Evolutionary conservation across 2,329 filamentous ascomycete genomes (phyloP).

Genomic region (Endoconidiophora laricicola): DNA sequence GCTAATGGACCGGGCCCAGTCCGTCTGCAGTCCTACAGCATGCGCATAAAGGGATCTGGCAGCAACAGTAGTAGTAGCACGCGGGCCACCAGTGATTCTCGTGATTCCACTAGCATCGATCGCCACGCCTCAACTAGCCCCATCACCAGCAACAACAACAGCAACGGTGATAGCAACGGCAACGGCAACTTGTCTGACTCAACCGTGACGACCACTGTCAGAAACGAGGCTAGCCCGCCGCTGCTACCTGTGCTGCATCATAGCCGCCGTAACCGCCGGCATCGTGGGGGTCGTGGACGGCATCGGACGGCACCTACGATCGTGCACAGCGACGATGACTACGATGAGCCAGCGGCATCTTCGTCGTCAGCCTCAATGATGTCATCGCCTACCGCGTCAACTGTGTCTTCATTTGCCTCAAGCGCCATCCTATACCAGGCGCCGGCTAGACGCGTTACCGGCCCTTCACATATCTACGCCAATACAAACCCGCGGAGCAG

Average conservation of each 20-base stretch:
- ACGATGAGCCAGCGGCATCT: slow-evolving; percentile 4
- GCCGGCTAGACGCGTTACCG: too few species aligned
- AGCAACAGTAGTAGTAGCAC: too few species aligned
- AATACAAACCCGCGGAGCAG: background rate
- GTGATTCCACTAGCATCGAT: too few species aligned
- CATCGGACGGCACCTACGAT: background rate
- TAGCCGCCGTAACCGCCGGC: background rate
- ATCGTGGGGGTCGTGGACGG: background rate
- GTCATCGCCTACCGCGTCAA: slow-evolving; percentile 1
- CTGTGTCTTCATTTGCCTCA: too few species aligned
- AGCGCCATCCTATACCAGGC: too few species aligned
- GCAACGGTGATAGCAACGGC: background rate
- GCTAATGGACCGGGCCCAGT: background rate
- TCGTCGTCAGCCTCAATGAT: slow-evolving; percentile 5
- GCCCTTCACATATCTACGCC: too few species aligned
- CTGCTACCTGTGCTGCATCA: background rate
- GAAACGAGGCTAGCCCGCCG: background rate
- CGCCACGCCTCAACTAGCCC: too few species aligned
- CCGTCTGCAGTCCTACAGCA: background rate
- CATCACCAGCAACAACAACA: background rate
- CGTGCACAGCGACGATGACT: slow-evolving; percentile 1
- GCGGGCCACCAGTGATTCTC: too few species aligned
- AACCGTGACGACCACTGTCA: slow-evolving; percentile 5
- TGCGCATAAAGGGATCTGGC: background rate
- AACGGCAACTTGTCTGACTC: slow-evolving; percentile 5